Evolutionary conservation across 495 filamentous ascomycete genomes (phyloP).

Genomic region (Hypoxylon crocopeplum): DNA sequence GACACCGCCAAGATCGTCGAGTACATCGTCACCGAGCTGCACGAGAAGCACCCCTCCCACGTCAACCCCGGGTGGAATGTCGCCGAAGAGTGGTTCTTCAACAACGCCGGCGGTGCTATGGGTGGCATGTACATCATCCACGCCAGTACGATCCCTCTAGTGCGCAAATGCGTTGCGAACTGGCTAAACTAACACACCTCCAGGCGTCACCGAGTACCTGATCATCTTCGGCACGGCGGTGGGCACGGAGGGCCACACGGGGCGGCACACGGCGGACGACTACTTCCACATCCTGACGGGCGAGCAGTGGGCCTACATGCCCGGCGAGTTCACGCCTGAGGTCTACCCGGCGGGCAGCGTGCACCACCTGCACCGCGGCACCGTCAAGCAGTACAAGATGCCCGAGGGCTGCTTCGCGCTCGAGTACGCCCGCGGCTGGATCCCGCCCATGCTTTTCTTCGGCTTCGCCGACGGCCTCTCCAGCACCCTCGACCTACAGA

Average conservation of each 20-base stretch:
- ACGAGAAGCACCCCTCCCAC: conserved; percentile 52
- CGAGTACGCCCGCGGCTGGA: conserved; percentile 89
- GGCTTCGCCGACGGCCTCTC: conserved; percentile 80
- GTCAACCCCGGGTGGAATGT: conserved; percentile 57
- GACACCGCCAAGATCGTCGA: conserved; percentile 72
- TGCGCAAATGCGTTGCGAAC: too few relatives aligned
- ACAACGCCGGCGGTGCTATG: conserved; percentile 86
- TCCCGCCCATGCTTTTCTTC: conserved; percentile 88
- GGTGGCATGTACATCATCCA: conserved; percentile 90
- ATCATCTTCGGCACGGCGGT: conserved; percentile 86
- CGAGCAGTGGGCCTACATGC: conserved; percentile 73
- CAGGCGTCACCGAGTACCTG: conserved; percentile 75
- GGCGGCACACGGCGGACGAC: conserved; percentile 87
- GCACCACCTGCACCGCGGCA: conserved; percentile 77
- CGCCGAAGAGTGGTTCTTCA: conserved; percentile 71
- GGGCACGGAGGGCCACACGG: conserved; percentile 86
- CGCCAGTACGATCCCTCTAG: conserved; percentile 75
- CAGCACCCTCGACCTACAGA: conserved; percentile 78
- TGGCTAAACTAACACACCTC: conserved; percentile 12
- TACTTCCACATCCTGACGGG: conserved; percentile 90
- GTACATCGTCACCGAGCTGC: conserved; percentile 66
- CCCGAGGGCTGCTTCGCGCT: conserved; percentile 80
- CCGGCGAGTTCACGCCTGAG: conserved; percentile 73
- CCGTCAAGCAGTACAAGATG: conserved; percentile 88
- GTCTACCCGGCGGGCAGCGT: conserved; percentile 76